These are phyloP conservation scores for Passiflora organensis DNA, from an alignment of 345 rosid genomes.

Conservation along the genomic window DNA sequence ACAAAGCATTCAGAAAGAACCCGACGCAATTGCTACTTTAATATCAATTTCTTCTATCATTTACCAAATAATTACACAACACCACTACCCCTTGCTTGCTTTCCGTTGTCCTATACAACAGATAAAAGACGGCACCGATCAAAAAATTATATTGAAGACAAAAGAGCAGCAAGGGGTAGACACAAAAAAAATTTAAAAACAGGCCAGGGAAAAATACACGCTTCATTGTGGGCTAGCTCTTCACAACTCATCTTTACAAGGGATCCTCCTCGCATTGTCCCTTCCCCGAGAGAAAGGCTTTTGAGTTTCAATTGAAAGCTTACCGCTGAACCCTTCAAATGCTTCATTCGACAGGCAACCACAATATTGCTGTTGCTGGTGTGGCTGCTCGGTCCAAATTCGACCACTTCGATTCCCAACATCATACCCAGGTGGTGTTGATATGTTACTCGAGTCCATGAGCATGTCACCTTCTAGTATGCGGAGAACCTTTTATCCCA, in stretches of 20 bases:
- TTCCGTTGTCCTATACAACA: conserved; percentile 43
- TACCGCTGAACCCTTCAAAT: conserved; percentile 55
- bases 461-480: conserved; percentile 90
- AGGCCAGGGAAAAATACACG: too few relatives aligned
- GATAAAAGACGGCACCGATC: conserved; percentile 25
- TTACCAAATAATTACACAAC: conserved; percentile 27
- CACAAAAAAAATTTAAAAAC: too few relatives aligned
- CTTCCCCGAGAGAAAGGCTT: conserved; percentile 36
- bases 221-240: background rate
- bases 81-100: conserved; percentile 18
- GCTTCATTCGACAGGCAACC: conserved; percentile 43
- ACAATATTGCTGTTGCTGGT: conserved; percentile 35
- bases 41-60: too few relatives aligned
- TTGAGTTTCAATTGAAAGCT: conserved; percentile 47
- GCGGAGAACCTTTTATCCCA: conserved; percentile 79
- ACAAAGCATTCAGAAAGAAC: too few relatives aligned
- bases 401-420: conserved; percentile 84
- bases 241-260: conserved; percentile 24
- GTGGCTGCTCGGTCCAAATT: conserved; percentile 51
- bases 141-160: conserved; percentile 5
- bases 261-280: conserved; percentile 39
- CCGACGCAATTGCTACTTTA: too few relatives aligned
- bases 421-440: conserved; percentile 72
- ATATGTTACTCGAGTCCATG: conserved; percentile 53
- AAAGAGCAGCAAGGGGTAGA: background rate